phyloP scores from a whole-genome alignment of 176 grass and related monocot species.

The Aegilops umbellulata region DNA sequence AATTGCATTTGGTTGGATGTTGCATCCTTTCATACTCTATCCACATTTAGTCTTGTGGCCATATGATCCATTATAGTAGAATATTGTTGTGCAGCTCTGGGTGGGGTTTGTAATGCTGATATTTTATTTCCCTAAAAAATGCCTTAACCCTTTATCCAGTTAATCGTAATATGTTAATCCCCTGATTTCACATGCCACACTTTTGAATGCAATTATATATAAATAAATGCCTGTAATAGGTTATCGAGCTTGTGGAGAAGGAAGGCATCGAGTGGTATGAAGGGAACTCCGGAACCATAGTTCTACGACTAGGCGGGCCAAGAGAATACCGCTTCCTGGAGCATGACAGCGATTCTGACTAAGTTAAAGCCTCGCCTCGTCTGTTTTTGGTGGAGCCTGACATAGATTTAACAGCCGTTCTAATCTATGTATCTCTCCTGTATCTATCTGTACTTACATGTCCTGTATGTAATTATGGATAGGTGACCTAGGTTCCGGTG shows the following conservation, averaged over 20 bases:
- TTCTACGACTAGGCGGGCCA: constrained; percentile 51
- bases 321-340: constrained; percentile 71
- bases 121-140: background rate
- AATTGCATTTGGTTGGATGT: background rate
- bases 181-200: background rate
- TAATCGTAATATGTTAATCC: background rate
- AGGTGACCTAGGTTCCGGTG: constrained; percentile 30
- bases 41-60: background rate
- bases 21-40: background rate
- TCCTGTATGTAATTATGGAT: constrained; percentile 56
- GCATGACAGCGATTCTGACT: constrained; percentile 53
- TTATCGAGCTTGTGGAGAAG: constrained; percentile 55
- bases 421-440: constrained; percentile 45
- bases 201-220: constrained; percentile 3
- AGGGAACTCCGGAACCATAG: constrained; percentile 78
- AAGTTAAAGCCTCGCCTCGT: background rate
- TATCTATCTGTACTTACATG: constrained; percentile 47
- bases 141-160: background rate
- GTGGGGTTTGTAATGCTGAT: background rate
- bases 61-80: background rate
- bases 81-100: background rate
- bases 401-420: constrained; percentile 40
- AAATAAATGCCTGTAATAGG: constrained; percentile 35
- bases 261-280: constrained; percentile 66
- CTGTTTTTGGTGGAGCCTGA: constrained; percentile 12